Conservation (phyloP, 495 filamentous ascomycete species). For the Aspergillus carlsbadensis region DNA sequence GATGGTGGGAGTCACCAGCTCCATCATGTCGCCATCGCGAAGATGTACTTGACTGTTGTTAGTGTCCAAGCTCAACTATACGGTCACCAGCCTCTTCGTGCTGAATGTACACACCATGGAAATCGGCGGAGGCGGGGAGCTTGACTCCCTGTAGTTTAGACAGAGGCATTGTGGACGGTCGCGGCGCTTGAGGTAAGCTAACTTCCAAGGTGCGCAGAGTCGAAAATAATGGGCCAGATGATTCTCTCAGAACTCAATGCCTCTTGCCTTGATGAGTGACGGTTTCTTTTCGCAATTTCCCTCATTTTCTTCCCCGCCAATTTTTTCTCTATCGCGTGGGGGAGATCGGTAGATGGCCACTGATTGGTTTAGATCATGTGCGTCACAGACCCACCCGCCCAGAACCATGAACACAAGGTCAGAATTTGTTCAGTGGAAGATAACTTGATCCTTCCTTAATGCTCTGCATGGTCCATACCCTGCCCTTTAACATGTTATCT, state of each 20-base stretch:
- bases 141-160: conserved; percentile 45
- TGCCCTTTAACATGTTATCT: too few species aligned
- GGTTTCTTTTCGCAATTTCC: not conserved
- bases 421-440: too few species aligned
- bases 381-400: not conserved
- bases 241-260: not conserved
- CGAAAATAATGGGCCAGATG: not conserved
- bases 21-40: conserved; percentile 77
- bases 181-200: not conserved
- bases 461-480: too few species aligned
- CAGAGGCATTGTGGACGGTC: conserved; percentile 34
- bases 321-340: conserved; percentile 17
- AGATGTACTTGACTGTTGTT: conserved; percentile 52
- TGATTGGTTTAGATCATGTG: conserved; percentile 19
- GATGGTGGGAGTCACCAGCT: conserved; percentile 76
- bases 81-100: not conserved
- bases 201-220: not conserved
- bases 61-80: not conserved
- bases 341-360: not conserved
- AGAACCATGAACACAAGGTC: too few species aligned
- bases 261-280: not conserved
- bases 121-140: conserved; percentile 71
- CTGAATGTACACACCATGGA: conserved; percentile 54
- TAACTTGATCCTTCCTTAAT: too few species aligned
- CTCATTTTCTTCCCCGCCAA: conserved; percentile 24